Evolutionary conservation across 2,329 filamentous ascomycete species (phyloP).

Genomic region (Saccharata proteae): DNA sequence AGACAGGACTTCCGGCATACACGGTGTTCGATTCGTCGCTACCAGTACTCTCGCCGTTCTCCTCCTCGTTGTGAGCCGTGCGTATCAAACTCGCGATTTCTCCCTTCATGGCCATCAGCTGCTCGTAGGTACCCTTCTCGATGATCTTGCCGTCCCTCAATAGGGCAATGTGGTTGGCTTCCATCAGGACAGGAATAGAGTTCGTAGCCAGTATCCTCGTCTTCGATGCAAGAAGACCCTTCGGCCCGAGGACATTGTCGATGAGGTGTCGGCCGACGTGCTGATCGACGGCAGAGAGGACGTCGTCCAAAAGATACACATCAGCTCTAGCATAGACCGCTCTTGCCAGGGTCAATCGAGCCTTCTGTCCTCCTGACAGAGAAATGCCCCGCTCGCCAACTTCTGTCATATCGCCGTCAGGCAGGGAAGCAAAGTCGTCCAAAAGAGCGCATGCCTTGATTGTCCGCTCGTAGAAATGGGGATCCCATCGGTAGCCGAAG

Average conservation of each 20-base stretch:
- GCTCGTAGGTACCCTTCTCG: constrained; percentile 81
- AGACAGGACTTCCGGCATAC: constrained; percentile 34
- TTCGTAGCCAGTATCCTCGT: constrained; percentile 92
- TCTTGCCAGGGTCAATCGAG: constrained; percentile 78
- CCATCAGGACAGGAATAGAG: constrained; percentile 77
- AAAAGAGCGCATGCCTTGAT: constrained; percentile 80
- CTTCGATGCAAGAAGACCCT: constrained; percentile 71
- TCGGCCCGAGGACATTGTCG: constrained; percentile 78
- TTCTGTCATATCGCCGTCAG: constrained; percentile 91
- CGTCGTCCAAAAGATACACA: constrained; percentile 87
- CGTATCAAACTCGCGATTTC: constrained; percentile 76
- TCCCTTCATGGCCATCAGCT: constrained; percentile 88
- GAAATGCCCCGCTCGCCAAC: constrained; percentile 96
- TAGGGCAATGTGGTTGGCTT: constrained; percentile 80
- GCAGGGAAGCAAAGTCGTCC: constrained; percentile 84
- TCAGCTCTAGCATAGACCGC: constrained; percentile 97
- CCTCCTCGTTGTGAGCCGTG: constrained; percentile 47
- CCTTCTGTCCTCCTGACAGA: constrained; percentile 90
- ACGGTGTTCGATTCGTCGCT: constrained; percentile 58
- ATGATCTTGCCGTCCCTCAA: constrained; percentile 71
- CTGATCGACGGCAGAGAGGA: constrained; percentile 93
- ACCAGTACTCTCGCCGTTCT: constrained; percentile 37
- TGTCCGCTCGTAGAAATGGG: constrained; percentile 86
- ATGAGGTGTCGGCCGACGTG: constrained; percentile 94
- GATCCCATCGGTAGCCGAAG: constrained; percentile 89